Evolutionary conservation across 257 asterid genomes (phyloP), one percentile per base, ranked within the genome.

Genomic region (Nicotiana obtusifolia): DNA sequence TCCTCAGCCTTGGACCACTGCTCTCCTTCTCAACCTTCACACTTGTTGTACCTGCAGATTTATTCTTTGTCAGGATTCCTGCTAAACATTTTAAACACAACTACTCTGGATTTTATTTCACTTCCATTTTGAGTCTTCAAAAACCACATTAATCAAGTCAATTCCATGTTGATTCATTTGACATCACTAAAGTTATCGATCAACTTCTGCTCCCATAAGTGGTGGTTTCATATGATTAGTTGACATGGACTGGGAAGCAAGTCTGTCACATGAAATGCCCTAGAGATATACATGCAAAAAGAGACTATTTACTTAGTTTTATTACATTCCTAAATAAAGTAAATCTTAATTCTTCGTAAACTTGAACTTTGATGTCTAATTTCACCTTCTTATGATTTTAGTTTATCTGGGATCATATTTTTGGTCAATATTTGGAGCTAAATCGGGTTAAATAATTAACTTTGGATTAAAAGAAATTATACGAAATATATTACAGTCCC

Each of bases 1-100:
- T 94, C 77, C 94, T 89, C 0, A 86, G 52, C 91, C 85, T 89
- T 77, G 57, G 82, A 13, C 4, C 20, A 49, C 44, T 73, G 10
- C 28, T 82, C 20, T 61, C 22, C 77, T 87, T 88, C 84, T 85
- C 84, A 17, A 52, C 84, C 87, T 88, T 89, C 73, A 83, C 83
- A 16, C 69, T 53, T 30, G 3, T 30, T n/a, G 65, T 83, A 65
- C 76, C 95, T 83, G 68, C 64, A 26, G 17, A 71, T 54, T 54
- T 54, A 15, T 54, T 59, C 28, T 59, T 59, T 7, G 8, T 59
- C 5, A 59, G 3, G 26, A 14, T 19, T 54, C 11, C 28, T 19
- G 28, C 28, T 59, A 59, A n/a, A 19, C 28, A 22, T 59, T 59
- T 59, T n/a, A 59, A 6, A n/a, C 28, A n/a, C 20, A 59, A 59